phyloP scores from a whole-genome alignment of 805 yeast genomes.

The Saturnispora zaruensis region DNA sequence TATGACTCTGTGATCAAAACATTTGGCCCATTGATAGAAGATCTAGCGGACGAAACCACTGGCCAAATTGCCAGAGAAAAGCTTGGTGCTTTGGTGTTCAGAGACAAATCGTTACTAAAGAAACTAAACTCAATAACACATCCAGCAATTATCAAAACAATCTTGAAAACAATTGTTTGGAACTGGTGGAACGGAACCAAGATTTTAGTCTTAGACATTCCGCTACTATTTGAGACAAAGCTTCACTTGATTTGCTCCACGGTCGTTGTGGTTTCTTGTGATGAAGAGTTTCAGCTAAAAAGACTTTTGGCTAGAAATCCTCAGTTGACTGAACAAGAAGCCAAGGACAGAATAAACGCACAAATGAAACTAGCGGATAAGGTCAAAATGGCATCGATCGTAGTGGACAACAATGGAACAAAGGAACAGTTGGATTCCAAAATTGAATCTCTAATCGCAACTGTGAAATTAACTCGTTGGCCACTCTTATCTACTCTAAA shows the following conservation, averaged over 20 bases:
- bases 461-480: not conserved
- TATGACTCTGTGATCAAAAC: conserved; percentile 55
- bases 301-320: conserved; percentile 64
- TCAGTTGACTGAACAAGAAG: conserved; percentile 56
- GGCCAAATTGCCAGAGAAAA: conserved; percentile 58
- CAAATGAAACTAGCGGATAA: conserved; percentile 66
- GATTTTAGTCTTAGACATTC: conserved; percentile 79
- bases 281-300: conserved; percentile 45
- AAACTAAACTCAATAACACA: conserved; percentile 72
- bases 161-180: conserved; percentile 44
- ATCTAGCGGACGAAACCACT: conserved; percentile 39
- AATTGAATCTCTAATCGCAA: conserved; percentile 33
- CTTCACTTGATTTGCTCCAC: conserved; percentile 64
- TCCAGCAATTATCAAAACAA: conserved; percentile 72
- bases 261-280: conserved; percentile 60
- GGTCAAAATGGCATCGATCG: conserved; percentile 50
- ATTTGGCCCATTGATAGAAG: conserved; percentile 42
- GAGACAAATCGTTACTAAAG: conserved; percentile 44
- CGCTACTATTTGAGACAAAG: conserved; percentile 75
- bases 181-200: conserved; percentile 51
- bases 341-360: conserved; percentile 58
- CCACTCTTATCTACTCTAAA: not conserved
- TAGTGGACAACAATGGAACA: conserved; percentile 53
- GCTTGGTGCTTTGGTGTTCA: conserved; percentile 70
- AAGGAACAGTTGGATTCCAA: conserved; percentile 35